These are phyloP conservation scores for Arctium lappa DNA, from an alignment of 129 eudicot species.

Conservation along the genomic window DNA sequence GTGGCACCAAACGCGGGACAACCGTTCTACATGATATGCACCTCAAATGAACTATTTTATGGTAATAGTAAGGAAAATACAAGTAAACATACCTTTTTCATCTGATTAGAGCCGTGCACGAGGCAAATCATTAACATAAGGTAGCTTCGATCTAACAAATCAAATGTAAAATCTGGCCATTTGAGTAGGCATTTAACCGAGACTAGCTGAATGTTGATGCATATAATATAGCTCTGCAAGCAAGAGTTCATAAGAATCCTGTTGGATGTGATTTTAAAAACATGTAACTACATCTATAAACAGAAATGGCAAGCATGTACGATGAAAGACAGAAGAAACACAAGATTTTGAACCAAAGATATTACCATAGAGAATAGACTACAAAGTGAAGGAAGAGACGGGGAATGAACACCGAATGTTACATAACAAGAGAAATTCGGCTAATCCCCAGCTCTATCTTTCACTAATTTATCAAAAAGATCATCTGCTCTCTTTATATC, in stretches of 20 bases:
- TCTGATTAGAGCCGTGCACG: not conserved
- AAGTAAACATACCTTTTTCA: conserved; percentile 32
- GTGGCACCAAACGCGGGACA: not conserved
- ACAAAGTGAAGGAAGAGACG: conserved; percentile 32
- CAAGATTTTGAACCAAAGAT: not conserved
- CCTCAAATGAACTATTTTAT: not conserved
- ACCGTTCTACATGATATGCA: not conserved
- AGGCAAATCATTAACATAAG: not conserved
- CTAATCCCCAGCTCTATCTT: conserved; percentile 23
- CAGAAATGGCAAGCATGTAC: not conserved
- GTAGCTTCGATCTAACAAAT: conserved; percentile 7
- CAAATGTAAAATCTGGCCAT: conserved; percentile 6
- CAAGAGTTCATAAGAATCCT: not conserved
- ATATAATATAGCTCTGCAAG: conserved; percentile 15
- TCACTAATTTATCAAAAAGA: conserved; percentile 28
- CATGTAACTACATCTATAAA: not conserved
- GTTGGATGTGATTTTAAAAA: conserved; percentile 5
- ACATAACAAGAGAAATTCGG: conserved; percentile 23
- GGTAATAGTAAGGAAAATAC: not conserved
- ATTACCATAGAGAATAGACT: conserved; percentile 27
- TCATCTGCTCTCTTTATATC: conserved; percentile 33
- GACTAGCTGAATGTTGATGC: not conserved
- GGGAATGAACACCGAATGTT: conserved; percentile 20
- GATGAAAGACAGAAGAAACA: not conserved
- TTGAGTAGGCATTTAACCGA: not conserved